Conservation (phyloP, 2,329 filamentous ascomycete genomes). For the Gaeumannomyces tritici region DNA sequence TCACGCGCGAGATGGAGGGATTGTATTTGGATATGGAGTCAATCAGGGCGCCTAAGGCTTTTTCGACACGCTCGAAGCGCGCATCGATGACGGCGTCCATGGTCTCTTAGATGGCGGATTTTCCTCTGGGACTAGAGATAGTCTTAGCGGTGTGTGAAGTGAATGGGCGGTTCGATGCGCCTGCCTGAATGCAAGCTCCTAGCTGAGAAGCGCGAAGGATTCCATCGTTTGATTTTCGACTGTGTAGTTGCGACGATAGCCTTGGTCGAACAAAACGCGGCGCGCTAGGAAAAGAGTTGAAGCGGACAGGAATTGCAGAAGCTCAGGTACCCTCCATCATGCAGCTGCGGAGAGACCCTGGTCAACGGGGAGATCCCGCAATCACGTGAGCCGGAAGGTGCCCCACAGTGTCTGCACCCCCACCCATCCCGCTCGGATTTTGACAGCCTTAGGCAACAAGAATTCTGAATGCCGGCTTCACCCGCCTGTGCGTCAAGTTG, state of each 20-base stretch:
- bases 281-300: background rate
- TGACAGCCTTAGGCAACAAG: background rate
- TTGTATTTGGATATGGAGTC: slow-evolving; percentile 79
- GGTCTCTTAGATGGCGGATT: background rate
- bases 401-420: background rate
- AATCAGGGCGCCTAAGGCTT: slow-evolving; percentile 57
- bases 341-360: background rate
- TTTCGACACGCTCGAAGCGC: slow-evolving; percentile 58
- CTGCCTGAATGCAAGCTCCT: background rate
- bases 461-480: slow-evolving; percentile 4
- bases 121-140: background rate
- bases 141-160: background rate
- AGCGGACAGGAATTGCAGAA: background rate
- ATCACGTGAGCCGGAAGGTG: background rate
- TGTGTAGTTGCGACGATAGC: background rate
- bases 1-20: slow-evolving; percentile 56
- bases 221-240: background rate
- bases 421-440: too few species aligned
- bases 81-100: slow-evolving; percentile 56
- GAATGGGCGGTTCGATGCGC: background rate
- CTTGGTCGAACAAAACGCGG: background rate
- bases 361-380: background rate
- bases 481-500: background rate
- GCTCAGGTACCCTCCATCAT: background rate
- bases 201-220: background rate